Conservation (phyloP, 2,329 filamentous ascomycete genomes). For the Talaromyces sp. region DNA sequence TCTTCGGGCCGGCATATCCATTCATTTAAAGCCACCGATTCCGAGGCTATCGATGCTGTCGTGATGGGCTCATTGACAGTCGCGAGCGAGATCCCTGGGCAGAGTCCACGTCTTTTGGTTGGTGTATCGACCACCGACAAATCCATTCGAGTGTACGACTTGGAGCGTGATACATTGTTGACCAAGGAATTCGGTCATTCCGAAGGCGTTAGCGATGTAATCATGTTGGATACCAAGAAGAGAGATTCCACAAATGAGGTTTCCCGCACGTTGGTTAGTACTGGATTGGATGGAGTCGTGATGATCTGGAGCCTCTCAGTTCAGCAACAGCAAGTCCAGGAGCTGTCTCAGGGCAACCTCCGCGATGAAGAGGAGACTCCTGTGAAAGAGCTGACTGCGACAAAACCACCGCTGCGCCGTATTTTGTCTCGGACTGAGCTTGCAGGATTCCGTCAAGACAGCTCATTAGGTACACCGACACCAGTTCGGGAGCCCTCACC, state of each 20-base stretch:
- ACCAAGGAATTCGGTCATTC: constrained; percentile 94
- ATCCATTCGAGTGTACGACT: constrained; percentile 84
- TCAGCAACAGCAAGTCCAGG: constrained; percentile 28
- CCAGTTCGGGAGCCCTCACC: constrained; percentile 43
- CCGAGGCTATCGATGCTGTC: constrained; percentile 73
- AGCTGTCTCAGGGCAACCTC: constrained; percentile 19
- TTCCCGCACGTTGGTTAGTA: constrained; percentile 57
- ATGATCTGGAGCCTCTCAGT: constrained; percentile 63
- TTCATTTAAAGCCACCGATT: constrained; percentile 78
- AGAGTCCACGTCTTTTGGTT: constrained; percentile 62
- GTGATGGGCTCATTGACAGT: constrained; percentile 73
- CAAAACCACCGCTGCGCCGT: constrained; percentile 70
- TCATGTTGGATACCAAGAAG: constrained; percentile 53
- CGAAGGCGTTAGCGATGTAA: constrained; percentile 82
- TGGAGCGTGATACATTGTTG: constrained; percentile 68
- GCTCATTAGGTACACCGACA: constrained; percentile 39
- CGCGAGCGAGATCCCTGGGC: constrained; percentile 47
- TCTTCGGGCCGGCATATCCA: constrained; percentile 63
- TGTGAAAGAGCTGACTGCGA: constrained; percentile 47
- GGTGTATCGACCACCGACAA: constrained; percentile 95
- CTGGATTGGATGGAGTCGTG: constrained; percentile 73
- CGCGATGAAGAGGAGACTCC: constrained; percentile 34
- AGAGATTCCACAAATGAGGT: constrained; percentile 39
- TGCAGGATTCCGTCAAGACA: constrained; percentile 63
- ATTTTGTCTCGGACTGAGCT: constrained; percentile 84